phyloP scores from a whole-genome alignment of 1,284 basidiomycete species.

The Malassezia equina region DNA sequence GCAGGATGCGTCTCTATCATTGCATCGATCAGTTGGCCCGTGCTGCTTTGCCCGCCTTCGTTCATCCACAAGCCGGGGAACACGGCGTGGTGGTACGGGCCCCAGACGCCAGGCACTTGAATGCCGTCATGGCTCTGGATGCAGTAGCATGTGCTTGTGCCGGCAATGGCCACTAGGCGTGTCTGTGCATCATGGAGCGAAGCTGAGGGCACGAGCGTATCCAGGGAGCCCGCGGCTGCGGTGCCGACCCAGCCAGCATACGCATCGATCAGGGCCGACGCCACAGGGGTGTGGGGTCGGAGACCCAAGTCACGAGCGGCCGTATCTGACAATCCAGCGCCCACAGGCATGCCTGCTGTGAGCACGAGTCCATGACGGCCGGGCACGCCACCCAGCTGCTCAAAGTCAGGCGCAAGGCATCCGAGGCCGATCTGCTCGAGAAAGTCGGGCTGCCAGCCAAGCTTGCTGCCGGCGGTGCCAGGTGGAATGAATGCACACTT shows the following conservation, averaged over 20 bases:
- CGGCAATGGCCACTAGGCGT: conserved; percentile 82
- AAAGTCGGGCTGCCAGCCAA: conserved; percentile 45
- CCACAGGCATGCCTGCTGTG: conserved; percentile 85
- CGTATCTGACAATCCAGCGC: conserved; percentile 64
- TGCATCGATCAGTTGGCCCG: conserved; percentile 95
- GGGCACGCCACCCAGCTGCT: conserved; percentile 65
- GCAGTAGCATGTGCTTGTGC: conserved; percentile 90
- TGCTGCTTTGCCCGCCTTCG: conserved; percentile 94
- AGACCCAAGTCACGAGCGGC: conserved; percentile 80
- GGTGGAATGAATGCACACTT: conserved; percentile 89
- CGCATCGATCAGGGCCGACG: conserved; percentile 90
- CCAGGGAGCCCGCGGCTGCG: conserved; percentile 60
- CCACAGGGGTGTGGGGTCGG: conserved; percentile 77
- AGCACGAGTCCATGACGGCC: conserved; percentile 58
- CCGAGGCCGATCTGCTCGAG: conserved; percentile 44
- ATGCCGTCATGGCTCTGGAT: conserved; percentile 60
- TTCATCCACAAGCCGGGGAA: conserved; percentile 88
- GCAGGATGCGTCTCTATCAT: conserved; percentile 85
- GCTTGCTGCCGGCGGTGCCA: conserved; percentile 48
- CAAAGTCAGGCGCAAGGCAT: conserved; percentile 56
- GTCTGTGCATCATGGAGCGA: conserved; percentile 49
- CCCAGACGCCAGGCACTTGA: conserved; percentile 89
- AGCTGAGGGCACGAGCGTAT: conserved; percentile 50
- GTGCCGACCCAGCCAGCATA: conserved; percentile 99
- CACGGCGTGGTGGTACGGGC: conserved; percentile 79